phyloP scores from a whole-genome alignment of 805 yeast species.

The Cyberlindnera subsufficiens region DNA sequence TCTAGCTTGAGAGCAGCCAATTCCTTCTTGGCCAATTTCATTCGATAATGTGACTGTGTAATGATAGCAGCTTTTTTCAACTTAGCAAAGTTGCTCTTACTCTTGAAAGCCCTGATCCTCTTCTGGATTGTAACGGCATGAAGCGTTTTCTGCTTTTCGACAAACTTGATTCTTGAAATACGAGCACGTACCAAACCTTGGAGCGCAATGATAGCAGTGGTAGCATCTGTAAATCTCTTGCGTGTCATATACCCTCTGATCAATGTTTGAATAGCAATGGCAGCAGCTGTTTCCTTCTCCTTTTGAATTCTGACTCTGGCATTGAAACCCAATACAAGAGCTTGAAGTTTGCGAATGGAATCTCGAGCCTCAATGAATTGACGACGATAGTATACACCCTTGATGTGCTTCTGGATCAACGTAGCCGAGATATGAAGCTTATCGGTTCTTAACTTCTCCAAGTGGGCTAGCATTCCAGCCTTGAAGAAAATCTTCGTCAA shows the following conservation, averaged over 20 bases:
- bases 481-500: slow-evolving; percentile 90
- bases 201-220: slow-evolving; percentile 30
- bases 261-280: slow-evolving; percentile 64
- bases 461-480: slow-evolving; percentile 91
- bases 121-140: slow-evolving; percentile 76
- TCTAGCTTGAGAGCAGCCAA: slow-evolving; percentile 67
- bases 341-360: slow-evolving; percentile 54
- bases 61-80: slow-evolving; percentile 52
- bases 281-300: slow-evolving; percentile 56
- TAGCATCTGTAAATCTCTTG: slow-evolving; percentile 24
- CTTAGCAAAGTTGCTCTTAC: slow-evolving; percentile 45
- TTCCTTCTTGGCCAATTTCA: slow-evolving; percentile 64
- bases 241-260: slow-evolving; percentile 51
- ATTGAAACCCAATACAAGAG: slow-evolving; percentile 56
- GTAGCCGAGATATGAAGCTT: slow-evolving; percentile 75
- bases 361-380: slow-evolving; percentile 47
- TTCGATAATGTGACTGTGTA: slow-evolving; percentile 75
- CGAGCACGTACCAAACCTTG: slow-evolving; percentile 50
- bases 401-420: slow-evolving; percentile 77
- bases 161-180: slow-evolving; percentile 45
- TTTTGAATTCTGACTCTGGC: slow-evolving; percentile 49
- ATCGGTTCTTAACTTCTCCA: slow-evolving; percentile 80
- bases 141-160: slow-evolving; percentile 42
- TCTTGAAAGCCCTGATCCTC: slow-evolving; percentile 59
- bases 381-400: slow-evolving; percentile 57